These are phyloP conservation scores for Rhodosorus marinus DNA, from an alignment of 23 red algal species.

Conservation along the genomic window DNA sequence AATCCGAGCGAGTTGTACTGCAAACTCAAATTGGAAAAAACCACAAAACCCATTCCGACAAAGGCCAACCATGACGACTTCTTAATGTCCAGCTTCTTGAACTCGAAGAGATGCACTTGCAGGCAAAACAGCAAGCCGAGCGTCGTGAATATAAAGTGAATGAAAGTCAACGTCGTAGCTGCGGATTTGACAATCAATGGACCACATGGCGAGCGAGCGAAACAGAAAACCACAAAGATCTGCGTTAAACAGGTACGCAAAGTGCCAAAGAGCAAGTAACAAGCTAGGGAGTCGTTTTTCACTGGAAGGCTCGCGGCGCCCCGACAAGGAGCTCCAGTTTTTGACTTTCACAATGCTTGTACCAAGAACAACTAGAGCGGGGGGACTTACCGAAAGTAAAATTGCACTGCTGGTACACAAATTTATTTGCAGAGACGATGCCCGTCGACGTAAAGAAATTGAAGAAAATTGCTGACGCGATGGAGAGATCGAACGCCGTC, in stretches of 20 bases:
- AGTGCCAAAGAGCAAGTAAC: not conserved
- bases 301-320: not conserved
- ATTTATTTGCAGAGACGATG: slow-evolving; percentile 91
- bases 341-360: too few relatives aligned
- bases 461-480: too few relatives aligned
- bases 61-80: slow-evolving; percentile 50
- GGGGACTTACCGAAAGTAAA: too few relatives aligned
- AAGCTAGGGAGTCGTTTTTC: not conserved
- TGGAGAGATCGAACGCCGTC: too few relatives aligned
- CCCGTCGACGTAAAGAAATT: slow-evolving; percentile 77
- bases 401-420: slow-evolving; percentile 42
- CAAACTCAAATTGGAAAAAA: slow-evolving; percentile 90
- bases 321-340: too few relatives aligned
- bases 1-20: slow-evolving; percentile 84
- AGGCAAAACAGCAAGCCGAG: slow-evolving; percentile 47
- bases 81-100: slow-evolving; percentile 55
- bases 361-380: too few relatives aligned
- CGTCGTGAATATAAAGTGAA: slow-evolving; percentile 77
- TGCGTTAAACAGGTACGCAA: not conserved
- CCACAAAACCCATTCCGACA: slow-evolving; percentile 79
- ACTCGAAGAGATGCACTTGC: slow-evolving; percentile 37
- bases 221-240: not conserved
- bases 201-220: too few relatives aligned
- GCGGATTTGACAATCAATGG: too few relatives aligned
- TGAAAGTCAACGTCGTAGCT: slow-evolving; percentile 66